Evolutionary conservation across 495 filamentous ascomycete genomes (phyloP).

Genomic region (Penicillium paradoxum): DNA sequence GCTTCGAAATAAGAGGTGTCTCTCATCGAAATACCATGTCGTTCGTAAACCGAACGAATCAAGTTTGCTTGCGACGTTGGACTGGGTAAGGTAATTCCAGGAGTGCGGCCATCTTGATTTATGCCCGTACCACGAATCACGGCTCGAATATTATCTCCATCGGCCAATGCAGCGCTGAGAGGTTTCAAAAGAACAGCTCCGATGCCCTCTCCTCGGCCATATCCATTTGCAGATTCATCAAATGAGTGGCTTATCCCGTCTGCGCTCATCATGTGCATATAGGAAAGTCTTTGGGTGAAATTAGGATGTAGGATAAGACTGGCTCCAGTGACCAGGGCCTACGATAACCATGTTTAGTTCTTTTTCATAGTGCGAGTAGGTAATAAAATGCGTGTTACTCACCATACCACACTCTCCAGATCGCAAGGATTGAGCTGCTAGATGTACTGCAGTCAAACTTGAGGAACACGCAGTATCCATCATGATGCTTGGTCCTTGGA

Average conservation of each 20-base stretch:
- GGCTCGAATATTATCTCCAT: conserved; percentile 40
- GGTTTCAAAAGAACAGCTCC: conserved; percentile 33
- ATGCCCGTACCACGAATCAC: conserved; percentile 34
- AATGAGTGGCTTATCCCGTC: conserved; percentile 30
- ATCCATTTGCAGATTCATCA: conserved; percentile 31
- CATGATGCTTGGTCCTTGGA: conserved; percentile 36
- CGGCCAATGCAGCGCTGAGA: conserved; percentile 27
- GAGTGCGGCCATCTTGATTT: conserved; percentile 31
- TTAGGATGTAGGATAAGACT: conserved; percentile 26
- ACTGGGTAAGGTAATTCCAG: conserved; percentile 54
- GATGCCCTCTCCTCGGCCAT: conserved; percentile 40
- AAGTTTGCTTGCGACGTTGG: conserved; percentile 48
- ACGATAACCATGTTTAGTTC: neutral
- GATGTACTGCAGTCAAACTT: conserved; percentile 33
- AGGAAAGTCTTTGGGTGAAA: conserved; percentile 20
- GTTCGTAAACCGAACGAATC: conserved; percentile 46
- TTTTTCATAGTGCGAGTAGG: neutral
- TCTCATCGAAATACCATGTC: conserved; percentile 34
- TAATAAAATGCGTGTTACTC: neutral
- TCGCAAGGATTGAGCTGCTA: conserved; percentile 37
- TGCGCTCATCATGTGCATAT: conserved; percentile 25
- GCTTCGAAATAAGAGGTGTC: conserved; percentile 42
- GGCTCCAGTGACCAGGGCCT: conserved; percentile 25
- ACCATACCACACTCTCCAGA: conserved; percentile 36
- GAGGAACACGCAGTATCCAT: conserved; percentile 44